These are phyloP conservation scores for Hordeum vulgare DNA, from an alignment of 176 grass and related monocot genomes.

Conservation along the genomic window DNA sequence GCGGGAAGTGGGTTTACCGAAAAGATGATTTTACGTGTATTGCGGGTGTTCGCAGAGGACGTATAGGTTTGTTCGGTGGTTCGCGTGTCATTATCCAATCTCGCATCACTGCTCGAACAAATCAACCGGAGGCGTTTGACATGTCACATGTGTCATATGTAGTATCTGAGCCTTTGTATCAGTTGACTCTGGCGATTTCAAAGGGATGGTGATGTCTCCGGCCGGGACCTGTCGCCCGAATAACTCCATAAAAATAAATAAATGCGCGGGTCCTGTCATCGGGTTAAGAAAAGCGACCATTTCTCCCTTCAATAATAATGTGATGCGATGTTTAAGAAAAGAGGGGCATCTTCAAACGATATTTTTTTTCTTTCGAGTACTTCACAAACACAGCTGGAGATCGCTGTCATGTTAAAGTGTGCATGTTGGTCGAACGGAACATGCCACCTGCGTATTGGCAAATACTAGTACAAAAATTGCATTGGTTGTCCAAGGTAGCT, in stretches of 20 bases:
- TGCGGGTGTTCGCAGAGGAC: background rate
- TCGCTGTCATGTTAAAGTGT: background rate
- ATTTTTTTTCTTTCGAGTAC: background rate
- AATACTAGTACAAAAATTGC: background rate
- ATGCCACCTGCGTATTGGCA: background rate
- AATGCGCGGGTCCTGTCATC: background rate
- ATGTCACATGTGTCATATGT: background rate
- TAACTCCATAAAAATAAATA: background rate
- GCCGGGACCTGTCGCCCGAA: background rate
- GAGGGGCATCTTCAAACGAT: background rate
- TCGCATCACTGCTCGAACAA: background rate
- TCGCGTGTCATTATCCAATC: background rate
- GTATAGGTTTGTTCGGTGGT: background rate
- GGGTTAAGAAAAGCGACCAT: background rate
- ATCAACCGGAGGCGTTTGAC: background rate
- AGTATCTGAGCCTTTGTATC: background rate
- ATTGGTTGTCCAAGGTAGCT: background rate
- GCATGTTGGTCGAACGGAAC: background rate
- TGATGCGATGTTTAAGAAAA: background rate
- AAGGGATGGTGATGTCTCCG: background rate
- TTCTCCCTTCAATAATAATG: background rate
- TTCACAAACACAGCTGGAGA: background rate
- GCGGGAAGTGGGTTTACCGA: too few species aligned
- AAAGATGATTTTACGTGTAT: too few species aligned
- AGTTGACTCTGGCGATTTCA: background rate